A percentile compares a stretch with the other conserved stretches of the same genome.
Evolutionary conservation across 1,284 basidiomycete species (phyloP).

Genomic region (Ceratorhiza oryzae-sativae): DNA sequence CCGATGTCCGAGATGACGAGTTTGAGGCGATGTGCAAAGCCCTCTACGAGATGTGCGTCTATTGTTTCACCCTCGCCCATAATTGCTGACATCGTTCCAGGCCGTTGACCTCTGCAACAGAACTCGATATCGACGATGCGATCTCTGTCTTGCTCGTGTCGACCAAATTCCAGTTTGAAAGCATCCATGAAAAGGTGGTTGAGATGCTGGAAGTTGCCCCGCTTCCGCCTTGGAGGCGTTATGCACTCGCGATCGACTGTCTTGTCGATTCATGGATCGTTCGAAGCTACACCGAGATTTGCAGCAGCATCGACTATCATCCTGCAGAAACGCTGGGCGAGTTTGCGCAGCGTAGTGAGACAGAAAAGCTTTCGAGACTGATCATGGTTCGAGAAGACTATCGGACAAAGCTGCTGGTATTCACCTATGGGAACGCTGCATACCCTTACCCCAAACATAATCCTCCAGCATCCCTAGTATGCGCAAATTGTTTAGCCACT

Average conservation of each 20-base stretch:
- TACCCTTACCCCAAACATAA: slow-evolving; percentile 4
- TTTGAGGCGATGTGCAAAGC: slow-evolving; percentile 19
- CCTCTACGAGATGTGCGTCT: slow-evolving; percentile 24
- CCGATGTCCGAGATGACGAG: neutral
- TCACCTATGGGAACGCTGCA: neutral
- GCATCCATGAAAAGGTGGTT: neutral
- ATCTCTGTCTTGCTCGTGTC: slow-evolving; percentile 1
- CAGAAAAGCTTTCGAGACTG: slow-evolving; percentile 10
- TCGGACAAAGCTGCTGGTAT: slow-evolving; percentile 10
- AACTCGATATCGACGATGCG: slow-evolving; percentile 17
- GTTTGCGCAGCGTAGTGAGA: slow-evolving; percentile 10
- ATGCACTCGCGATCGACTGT: slow-evolving; percentile 24
- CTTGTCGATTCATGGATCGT: slow-evolving; percentile 30
- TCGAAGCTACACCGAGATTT: slow-evolving; percentile 29
- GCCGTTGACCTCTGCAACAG: slow-evolving; percentile 13
- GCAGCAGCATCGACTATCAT: neutral
- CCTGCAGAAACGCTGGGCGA: slow-evolving; percentile 2
- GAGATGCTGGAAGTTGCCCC: neutral
- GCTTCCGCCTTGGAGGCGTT: neutral
- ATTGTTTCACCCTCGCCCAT: neutral
- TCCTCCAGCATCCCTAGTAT: neutral
- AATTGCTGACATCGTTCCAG: neutral
- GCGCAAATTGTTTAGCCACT: neutral
- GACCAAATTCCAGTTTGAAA: slow-evolving; percentile 30
- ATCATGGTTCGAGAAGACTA: slow-evolving; percentile 15